phyloP scores from a whole-genome alignment of 257 asterid species.

The Fraxinus americana region DNA sequence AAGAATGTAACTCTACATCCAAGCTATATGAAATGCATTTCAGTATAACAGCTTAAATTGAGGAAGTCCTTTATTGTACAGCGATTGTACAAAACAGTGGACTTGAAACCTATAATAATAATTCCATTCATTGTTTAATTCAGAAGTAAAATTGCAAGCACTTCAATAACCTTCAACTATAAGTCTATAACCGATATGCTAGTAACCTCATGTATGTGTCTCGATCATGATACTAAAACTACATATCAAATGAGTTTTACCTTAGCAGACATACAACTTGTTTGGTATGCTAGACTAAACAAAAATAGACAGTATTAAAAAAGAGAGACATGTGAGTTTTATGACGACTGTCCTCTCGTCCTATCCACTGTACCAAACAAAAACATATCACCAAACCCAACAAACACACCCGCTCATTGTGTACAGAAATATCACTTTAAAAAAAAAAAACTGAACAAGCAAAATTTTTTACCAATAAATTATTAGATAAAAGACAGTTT shows the following conservation, averaged over 20 bases:
- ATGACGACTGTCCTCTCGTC: neutral
- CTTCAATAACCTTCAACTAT: neutral
- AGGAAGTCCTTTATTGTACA: neutral
- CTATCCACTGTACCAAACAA: neutral
- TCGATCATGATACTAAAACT: neutral
- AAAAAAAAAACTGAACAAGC: neutral
- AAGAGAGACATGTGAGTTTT: neutral
- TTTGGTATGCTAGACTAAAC: neutral
- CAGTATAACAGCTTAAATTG: neutral
- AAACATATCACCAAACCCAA: constrained; percentile 2
- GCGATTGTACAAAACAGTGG: neutral
- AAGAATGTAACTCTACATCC: neutral
- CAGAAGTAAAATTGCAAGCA: neutral
- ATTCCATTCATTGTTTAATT: neutral
- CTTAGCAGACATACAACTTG: neutral
- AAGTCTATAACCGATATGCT: neutral
- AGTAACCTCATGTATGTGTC: neutral
- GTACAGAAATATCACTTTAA: neutral
- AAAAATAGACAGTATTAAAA: neutral
- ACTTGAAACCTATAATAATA: neutral
- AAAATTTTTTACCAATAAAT: neutral
- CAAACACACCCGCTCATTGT: neutral
- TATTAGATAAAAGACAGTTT: constrained; percentile 15
- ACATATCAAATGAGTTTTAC: neutral
- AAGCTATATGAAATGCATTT: neutral